Evolutionary conservation across 2,329 filamentous ascomycete species (phyloP).

Genomic region (Penicillium sp.): DNA sequence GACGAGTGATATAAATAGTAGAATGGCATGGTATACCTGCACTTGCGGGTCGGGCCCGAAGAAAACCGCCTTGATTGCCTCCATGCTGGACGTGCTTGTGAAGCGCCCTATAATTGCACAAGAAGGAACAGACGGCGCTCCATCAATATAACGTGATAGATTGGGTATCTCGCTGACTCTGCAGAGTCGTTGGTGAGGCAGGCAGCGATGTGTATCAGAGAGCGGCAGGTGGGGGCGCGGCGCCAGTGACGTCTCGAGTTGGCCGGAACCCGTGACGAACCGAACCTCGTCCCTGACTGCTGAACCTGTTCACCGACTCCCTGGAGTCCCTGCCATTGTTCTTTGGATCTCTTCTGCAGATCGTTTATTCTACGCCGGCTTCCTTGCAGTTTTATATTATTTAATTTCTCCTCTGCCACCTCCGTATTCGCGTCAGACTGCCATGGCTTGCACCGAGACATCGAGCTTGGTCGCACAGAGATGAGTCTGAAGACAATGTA

Average conservation of each 20-base stretch:
- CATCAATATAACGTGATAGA: background rate
- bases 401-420: too few relatives aligned
- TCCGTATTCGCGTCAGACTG: too few relatives aligned
- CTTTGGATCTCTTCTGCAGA: background rate
- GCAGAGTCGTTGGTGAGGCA: background rate
- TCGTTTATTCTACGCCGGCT: too few relatives aligned
- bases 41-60: constrained; percentile 88
- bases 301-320: background rate
- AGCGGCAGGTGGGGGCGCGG: constrained; percentile 1
- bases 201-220: background rate
- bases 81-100: constrained; percentile 57
- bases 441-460: background rate
- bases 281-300: background rate
- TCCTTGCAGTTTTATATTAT: too few relatives aligned
- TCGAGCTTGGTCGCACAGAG: too few relatives aligned
- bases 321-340: background rate
- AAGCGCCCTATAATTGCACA: background rate
- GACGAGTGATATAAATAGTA: background rate
- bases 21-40: constrained; percentile 46
- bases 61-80: constrained; percentile 80
- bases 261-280: background rate
- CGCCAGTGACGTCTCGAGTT: constrained; percentile 7
- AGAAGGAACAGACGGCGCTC: too few relatives aligned
- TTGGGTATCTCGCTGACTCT: too few relatives aligned
- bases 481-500: background rate